Evolutionary conservation across 495 filamentous ascomycete species (phyloP).

Genomic region (Podospora appendiculata): DNA sequence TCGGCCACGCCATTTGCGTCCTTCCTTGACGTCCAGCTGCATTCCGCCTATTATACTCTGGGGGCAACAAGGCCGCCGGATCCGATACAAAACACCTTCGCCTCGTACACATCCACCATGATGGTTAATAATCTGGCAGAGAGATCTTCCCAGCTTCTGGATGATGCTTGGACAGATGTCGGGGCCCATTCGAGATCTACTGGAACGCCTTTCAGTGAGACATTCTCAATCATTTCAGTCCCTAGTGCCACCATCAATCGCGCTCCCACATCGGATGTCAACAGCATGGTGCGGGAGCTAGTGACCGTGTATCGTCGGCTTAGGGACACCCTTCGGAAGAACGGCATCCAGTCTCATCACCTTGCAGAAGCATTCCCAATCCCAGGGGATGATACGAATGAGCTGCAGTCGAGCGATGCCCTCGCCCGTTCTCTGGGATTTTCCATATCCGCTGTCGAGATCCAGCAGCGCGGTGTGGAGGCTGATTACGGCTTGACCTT

Average conservation of each 20-base stretch:
- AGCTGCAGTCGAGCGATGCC: conserved; percentile 55
- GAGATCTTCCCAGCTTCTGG: conserved; percentile 22
- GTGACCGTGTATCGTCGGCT: conserved; percentile 72
- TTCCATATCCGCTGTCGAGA: conserved; percentile 87
- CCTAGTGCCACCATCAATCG: not conserved
- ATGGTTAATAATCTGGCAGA: conserved; percentile 49
- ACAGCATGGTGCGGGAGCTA: conserved; percentile 59
- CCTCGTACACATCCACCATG: conserved; percentile 57
- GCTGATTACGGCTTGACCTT: conserved; percentile 67
- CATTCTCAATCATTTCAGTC: conserved; percentile 16
- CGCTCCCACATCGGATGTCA: conserved; percentile 1
- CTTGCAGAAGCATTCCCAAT: conserved; percentile 6
- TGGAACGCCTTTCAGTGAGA: conserved; percentile 24
- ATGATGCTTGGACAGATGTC: conserved; percentile 26
- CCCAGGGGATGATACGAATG: conserved; percentile 13
- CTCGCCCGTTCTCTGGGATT: conserved; percentile 70
- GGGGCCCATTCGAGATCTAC: conserved; percentile 18
- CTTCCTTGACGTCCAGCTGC: conserved; percentile 47
- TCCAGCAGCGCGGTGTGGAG: conserved; percentile 80
- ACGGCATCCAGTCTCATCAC: conserved; percentile 50
- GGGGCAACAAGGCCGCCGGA: conserved; percentile 32
- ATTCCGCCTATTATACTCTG: conserved; percentile 24
- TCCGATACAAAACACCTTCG: conserved; percentile 52
- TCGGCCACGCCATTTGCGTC: conserved; percentile 52
- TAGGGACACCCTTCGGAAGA: conserved; percentile 66